These are phyloP conservation scores for Chlorophyllum brunneum DNA, from an alignment of 768 basidiomycete species.

Conservation along the genomic window DNA sequence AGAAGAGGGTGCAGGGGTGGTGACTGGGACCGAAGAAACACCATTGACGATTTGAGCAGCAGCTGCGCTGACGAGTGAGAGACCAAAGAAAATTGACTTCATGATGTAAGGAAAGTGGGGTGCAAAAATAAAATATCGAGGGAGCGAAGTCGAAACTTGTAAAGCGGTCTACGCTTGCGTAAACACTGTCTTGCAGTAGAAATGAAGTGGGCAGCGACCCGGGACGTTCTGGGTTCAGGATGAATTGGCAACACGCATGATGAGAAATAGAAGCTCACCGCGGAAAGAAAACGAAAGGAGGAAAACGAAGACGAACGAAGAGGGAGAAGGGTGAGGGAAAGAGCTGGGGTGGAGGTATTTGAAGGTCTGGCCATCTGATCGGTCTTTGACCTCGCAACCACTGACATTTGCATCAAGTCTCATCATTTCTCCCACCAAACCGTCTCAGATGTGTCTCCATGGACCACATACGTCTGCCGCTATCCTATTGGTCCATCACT, in stretches of 20 bases:
- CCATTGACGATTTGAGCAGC: slow-evolving; percentile 55
- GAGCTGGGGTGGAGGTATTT: slow-evolving; percentile 28
- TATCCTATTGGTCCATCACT: slow-evolving; percentile 17
- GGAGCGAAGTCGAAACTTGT: slow-evolving; percentile 34
- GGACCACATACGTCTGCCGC: slow-evolving; percentile 16
- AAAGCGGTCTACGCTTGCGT: slow-evolving; percentile 71
- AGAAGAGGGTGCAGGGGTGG: slow-evolving; percentile 19
- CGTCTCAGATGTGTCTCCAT: slow-evolving; percentile 18
- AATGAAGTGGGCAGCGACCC: slow-evolving; percentile 34
- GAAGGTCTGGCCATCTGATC: slow-evolving; percentile 23
- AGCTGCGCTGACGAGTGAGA: slow-evolving; percentile 55
- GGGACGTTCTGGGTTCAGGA: slow-evolving; percentile 34
- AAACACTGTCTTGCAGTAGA: slow-evolving; percentile 63
- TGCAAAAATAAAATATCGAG: slow-evolving; percentile 30
- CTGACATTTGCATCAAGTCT: slow-evolving; percentile 26
- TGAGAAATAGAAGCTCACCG: slow-evolving; percentile 33
- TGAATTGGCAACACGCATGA: slow-evolving; percentile 35
- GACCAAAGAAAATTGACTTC: slow-evolving; percentile 57
- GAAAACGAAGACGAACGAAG: slow-evolving; percentile 40
- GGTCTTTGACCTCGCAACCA: slow-evolving; percentile 33
- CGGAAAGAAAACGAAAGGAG: slow-evolving; percentile 35
- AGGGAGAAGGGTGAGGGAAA: slow-evolving; percentile 26
- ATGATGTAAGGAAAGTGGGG: slow-evolving; percentile 52
- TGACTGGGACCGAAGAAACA: slow-evolving; percentile 34
- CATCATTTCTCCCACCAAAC: slow-evolving; percentile 28